These are phyloP conservation scores for Nigrograna mackinnonii DNA, from an alignment of 2,329 filamentous ascomycete genomes.

Conservation along the genomic window DNA sequence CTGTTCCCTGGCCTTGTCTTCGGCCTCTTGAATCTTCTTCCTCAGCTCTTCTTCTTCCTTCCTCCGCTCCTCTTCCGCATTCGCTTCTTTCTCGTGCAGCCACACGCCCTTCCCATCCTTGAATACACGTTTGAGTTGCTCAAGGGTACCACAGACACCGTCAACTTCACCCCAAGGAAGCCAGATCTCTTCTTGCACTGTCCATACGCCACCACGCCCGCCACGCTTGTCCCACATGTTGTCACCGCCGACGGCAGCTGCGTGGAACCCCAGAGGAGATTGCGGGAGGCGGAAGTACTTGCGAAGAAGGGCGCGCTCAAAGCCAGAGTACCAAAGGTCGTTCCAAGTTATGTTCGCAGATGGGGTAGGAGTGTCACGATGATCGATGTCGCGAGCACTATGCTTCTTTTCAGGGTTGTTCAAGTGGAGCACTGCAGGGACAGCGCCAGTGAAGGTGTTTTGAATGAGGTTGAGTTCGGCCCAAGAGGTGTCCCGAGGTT, in stretches of 20 bases:
- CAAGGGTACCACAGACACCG: constrained; percentile 34
- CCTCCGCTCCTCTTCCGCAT: constrained; percentile 14
- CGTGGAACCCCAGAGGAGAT: constrained; percentile 47
- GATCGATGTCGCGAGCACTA: not conserved
- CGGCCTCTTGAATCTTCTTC: constrained; percentile 13
- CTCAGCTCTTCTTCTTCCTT: constrained; percentile 17
- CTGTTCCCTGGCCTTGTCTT: constrained; percentile 11
- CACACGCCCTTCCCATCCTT: constrained; percentile 50
- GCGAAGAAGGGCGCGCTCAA: constrained; percentile 54
- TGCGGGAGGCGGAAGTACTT: constrained; percentile 51
- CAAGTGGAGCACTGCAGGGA: constrained; percentile 50
- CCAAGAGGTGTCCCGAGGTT: constrained; percentile 48
- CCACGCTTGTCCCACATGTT: constrained; percentile 55
- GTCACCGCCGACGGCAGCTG: constrained; percentile 50
- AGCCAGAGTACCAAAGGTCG: constrained; percentile 53
- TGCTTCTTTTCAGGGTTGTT: constrained; percentile 8
- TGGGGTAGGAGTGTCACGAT: constrained; percentile 20
- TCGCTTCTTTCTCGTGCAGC: constrained; percentile 31
- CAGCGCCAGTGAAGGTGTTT: constrained; percentile 51
- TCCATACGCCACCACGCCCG: constrained; percentile 59
- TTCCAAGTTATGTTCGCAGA: constrained; percentile 42
- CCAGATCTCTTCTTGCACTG: constrained; percentile 51
- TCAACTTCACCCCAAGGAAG: constrained; percentile 52
- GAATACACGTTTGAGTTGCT: constrained; percentile 51
- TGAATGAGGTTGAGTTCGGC: constrained; percentile 48